Evolutionary conservation across 1,139 yeast species (phyloP).

Genomic region (Yamadazyma siamensis): DNA sequence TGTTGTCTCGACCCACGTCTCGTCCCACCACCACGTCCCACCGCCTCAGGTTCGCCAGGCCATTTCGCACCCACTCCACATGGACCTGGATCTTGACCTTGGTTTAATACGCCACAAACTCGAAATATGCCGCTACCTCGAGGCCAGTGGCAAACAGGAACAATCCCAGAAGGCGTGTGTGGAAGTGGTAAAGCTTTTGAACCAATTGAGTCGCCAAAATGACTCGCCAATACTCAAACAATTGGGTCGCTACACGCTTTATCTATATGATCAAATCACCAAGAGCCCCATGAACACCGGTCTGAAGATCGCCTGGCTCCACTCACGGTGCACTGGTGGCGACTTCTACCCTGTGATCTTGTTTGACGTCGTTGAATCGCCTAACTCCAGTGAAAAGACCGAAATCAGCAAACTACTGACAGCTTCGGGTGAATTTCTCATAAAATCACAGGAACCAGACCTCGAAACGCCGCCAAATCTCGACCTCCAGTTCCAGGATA

Average conservation of each 20-base stretch:
- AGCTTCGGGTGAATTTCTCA: no score
- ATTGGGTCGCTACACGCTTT: constrained; percentile 14
- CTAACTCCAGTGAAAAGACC: no score
- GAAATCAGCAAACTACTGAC: no score
- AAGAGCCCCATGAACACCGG: constrained; percentile 2
- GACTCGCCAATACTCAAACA: constrained; percentile 4
- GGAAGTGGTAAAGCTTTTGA: constrained; percentile 24
- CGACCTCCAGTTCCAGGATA: constrained; percentile 8
- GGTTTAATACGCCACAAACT: neutral
- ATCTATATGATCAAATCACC: constrained; percentile 16
- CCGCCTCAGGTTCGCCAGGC: no score
- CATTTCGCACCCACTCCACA: neutral
- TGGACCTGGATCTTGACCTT: neutral
- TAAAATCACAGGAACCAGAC: no score
- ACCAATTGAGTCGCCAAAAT: constrained; percentile 18
- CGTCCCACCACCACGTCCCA: neutral
- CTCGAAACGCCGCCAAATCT: constrained; percentile 1
- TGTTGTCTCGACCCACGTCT: neutral
- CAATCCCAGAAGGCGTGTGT: constrained; percentile 20
- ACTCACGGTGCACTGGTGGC: constrained; percentile 30
- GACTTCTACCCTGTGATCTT: constrained; percentile 39
- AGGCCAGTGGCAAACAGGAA: constrained; percentile 7
- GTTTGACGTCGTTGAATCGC: no score
- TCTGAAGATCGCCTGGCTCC: constrained; percentile 39
- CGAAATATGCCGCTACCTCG: constrained; percentile 4